Evolutionary conservation across 1,139 yeast genomes (phyloP), one percentile per base, ranked within the genome.

Genomic region (Yarrowia galli): DNA sequence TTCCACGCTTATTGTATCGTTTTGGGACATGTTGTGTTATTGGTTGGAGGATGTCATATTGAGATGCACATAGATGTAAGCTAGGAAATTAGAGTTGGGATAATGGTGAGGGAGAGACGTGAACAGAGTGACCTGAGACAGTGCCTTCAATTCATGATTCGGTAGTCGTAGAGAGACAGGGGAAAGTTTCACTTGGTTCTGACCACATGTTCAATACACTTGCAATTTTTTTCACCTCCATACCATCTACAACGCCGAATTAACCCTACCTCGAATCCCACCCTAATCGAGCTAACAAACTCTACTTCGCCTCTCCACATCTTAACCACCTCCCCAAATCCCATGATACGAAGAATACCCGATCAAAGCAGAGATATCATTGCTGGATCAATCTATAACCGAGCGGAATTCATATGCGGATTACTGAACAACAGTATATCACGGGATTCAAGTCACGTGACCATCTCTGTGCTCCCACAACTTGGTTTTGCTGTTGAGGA

Each of bases 261-360:
- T 35, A 1, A 35, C 3, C 2, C 15, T 35, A 3, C 36, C 15
- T 4, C 3, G 3, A 35, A 35, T 36, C 18, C 2, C 18, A 3
- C n/a, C n/a, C n/a, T 15, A 16, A 5, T 36, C 40, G 6, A 36
- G 15, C 18, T 16, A 6, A 25, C 51, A 46, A 46, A 46, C 5
- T 9, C n/a, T n/a, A 18, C 18, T 16, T 20, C 28, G 8, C 36
- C 42, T 32, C 40, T 36, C 46, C 15, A 7, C 32, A 8, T 28
- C 32, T 28, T 28, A 23, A 18, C 36, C 23, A 16, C 25, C 13
- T 18, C 10, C 22, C 9, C 22, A 22, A 16, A 15, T 48, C n/a
- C 9, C 22, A 56, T 56, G 63, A 58, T 58, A 28, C 40, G 51
- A 42, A 42, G 51, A 43, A 58, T 58, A 58, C 64, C 64, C 15